Base-by-base conservation (phyloP, 805 yeast species). In the Wickerhamomyces tratensis region DNA sequence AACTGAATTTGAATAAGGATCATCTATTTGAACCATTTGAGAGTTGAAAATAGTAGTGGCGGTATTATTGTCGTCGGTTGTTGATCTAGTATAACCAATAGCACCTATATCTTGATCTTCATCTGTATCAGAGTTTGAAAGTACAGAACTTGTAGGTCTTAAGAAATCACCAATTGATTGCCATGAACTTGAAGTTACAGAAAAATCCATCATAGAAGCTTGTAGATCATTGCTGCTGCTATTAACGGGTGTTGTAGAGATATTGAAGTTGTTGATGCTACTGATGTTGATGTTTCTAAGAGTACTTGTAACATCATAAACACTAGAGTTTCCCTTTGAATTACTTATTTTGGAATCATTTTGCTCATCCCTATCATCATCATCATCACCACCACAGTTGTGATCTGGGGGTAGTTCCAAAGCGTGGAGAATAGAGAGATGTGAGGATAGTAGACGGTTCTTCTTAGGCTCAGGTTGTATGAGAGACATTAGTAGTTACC, bases 121-220 rank as follows among this genome's bases (percentile, higher is more conserved):
- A n/a, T 56, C 60, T 33, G 53, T 52, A 36, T 56, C 60, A 10
- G 56, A 52, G 6, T 51, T 46, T 4, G 61, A 56, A 6, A 56
- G 40, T 0, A 56, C 61, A 4, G 61, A 56, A 37, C 58, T 53
- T 1, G 56, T 54, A 11, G 61, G 59, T 36, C 61, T 45, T 11
- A 56, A 45, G 2, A 47, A 37, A 26, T 46, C 47, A 2, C 47
- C 41, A 35, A 56, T 39, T 2, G 56, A 42, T 33, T 53, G 58
- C 57, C 58, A 54, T 13, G 60, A 50, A 3, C 14, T 38, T 11
- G 13, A 14, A 5, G 26, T 7, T 7, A 29, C 4, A n/a, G 25
- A 9, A 20, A 20, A 20, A 20, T 20, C 20, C 20, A 20, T 20
- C 20, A 20, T 20, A 20, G 20, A 20, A 20, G 20, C 20, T 20